Base-by-base conservation (phyloP, 306 rosid species). In the Oemleria cerasiformis region DNA sequence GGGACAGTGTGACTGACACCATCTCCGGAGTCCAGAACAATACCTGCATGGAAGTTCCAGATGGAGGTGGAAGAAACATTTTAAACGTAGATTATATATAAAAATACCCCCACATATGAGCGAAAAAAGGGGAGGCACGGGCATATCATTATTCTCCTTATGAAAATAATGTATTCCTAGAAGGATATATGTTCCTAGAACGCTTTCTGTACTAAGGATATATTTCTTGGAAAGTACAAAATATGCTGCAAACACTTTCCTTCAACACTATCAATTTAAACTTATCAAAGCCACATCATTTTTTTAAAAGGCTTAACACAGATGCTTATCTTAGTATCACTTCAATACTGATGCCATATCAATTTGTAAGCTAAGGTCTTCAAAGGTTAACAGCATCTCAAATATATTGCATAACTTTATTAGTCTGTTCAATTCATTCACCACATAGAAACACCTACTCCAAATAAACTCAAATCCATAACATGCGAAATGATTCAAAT, bases 1-100 rank as follows among this genome's bases (percentile, higher is more conserved):
- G 94, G 92, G 23, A 89, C 96, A 7, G 94, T 89, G 75, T 89
- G 97, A 64, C 97, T 92, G 17, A 90, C 97, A 81, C 90, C 96
- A 82, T 92, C 93, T 78, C 92, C 96, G 53, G 93, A 88, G 83
- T 90, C 96, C 44, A 88, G 78, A 71, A 91, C 97, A 17, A 91
- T 91, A 80, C 97, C 97, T 91, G 70, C 71, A 78, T 38, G 48
- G 39, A 65, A 50, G 73, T 68, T 71, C 47, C 20, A 58, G 12
- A 49, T 59, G 40, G 43, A 54, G 41, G 55, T 43, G 42, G 57
- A 65, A 65, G 55, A 38, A 65, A 36, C 25, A 23, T 12, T n/a
- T 17, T 20, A 14, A 8, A 30, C 30, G 5, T 14, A 44, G 3
- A 43, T 42, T 45, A 16, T 39, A 45, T 20, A 20, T 9, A 5